Percentiles rank a stretch among this genome's conserved stretches.
phyloP scores from a whole-genome alignment of 2,329 filamentous ascomycete species.

The Epichloe typhina region DNA sequence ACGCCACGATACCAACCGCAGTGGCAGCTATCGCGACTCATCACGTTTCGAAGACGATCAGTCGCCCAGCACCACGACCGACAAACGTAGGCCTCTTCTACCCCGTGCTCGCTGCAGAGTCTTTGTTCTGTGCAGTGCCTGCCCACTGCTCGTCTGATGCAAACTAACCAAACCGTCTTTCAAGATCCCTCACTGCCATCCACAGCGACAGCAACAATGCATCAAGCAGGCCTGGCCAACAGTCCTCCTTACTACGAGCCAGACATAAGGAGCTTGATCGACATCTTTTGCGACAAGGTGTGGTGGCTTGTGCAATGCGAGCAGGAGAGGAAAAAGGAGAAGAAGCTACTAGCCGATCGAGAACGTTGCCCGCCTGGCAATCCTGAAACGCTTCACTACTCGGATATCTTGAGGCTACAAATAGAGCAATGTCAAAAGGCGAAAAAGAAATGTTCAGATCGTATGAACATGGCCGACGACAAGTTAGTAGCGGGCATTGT shows the following conservation, averaged over 20 bases:
- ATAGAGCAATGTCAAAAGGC: slow-evolving; percentile 7
- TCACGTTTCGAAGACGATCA: background rate
- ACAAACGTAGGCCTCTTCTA: background rate
- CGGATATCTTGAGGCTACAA: slow-evolving; percentile 10
- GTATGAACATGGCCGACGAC: slow-evolving; percentile 5
- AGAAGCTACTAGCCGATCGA: slow-evolving; percentile 8
- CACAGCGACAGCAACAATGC: background rate
- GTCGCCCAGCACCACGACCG: background rate
- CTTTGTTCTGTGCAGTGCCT: no score
- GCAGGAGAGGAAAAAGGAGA: slow-evolving; percentile 8
- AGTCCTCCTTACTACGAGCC: background rate
- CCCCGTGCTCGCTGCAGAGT: no score
- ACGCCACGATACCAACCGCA: background rate
- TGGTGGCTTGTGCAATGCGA: slow-evolving; percentile 10
- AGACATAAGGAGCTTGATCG: slow-evolving; percentile 8
- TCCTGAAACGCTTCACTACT: slow-evolving; percentile 12
- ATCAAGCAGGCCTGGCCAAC: slow-evolving; percentile 1
- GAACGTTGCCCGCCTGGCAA: slow-evolving; percentile 8
- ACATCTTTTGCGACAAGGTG: slow-evolving; percentile 13
- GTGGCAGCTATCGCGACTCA: background rate
- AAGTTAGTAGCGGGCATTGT: background rate
- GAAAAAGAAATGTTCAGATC: slow-evolving; percentile 3
- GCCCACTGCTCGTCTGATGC: no score
- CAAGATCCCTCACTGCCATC: slow-evolving; percentile 1
- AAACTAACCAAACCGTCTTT: background rate